Conservation (phyloP, 768 basidiomycete genomes). For the Nevesoporus exiguus region DNA sequence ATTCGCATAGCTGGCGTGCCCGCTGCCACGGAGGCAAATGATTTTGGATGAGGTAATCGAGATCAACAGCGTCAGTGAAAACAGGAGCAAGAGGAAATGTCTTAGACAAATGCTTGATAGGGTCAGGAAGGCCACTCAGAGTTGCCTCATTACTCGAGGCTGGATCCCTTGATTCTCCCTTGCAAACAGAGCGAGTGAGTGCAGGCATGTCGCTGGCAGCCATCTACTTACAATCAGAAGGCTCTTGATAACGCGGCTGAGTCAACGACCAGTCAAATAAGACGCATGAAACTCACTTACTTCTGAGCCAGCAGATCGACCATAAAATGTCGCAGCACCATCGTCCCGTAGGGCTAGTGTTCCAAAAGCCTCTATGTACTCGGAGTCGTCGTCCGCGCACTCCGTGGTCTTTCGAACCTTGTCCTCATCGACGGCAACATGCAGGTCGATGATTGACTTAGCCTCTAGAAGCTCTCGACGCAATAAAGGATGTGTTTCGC, state of each 20-base stretch:
- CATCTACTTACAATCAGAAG: slow-evolving; percentile 48
- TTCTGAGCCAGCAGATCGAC: slow-evolving; percentile 70
- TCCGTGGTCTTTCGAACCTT: slow-evolving; percentile 24
- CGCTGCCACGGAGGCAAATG: slow-evolving; percentile 61
- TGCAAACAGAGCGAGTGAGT: neutral
- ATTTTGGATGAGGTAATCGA: slow-evolving; percentile 43
- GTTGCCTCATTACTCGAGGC: neutral
- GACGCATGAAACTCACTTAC: slow-evolving; percentile 40
- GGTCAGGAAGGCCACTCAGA: slow-evolving; percentile 20
- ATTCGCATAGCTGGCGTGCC: slow-evolving; percentile 54
- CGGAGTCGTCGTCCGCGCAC: slow-evolving; percentile 37
- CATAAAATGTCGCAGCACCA: slow-evolving; percentile 68
- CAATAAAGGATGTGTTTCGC: slow-evolving; percentile 58
- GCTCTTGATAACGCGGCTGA: slow-evolving; percentile 37
- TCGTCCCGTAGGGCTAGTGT: slow-evolving; percentile 67
- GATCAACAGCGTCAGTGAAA: slow-evolving; percentile 35
- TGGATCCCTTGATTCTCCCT: slow-evolving; percentile 24
- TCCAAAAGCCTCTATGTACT: slow-evolving; percentile 67
- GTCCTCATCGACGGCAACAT: slow-evolving; percentile 51
- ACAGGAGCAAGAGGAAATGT: slow-evolving; percentile 50
- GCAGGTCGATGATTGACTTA: slow-evolving; percentile 67
- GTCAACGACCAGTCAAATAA: slow-evolving; percentile 10
- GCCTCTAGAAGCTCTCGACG: slow-evolving; percentile 57
- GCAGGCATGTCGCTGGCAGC: neutral
- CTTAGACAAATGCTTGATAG: slow-evolving; percentile 29